Evolutionary conservation across 305 asterid species (phyloP).

Genomic region (Fraxinus velutina): DNA sequence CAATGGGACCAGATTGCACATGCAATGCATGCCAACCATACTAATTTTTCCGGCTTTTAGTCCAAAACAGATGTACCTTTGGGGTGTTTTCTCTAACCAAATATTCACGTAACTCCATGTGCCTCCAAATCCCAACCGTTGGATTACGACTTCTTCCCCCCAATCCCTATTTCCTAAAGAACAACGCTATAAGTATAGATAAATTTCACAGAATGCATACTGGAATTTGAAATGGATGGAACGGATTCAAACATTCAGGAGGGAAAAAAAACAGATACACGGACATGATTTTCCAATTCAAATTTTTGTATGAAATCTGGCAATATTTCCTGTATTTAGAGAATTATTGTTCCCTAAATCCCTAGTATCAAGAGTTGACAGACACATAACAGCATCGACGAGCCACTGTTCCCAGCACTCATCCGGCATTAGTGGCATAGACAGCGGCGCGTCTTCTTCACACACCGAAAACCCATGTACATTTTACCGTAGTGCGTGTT

Average conservation of each 20-base stretch:
- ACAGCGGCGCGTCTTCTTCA: conserved; percentile 29
- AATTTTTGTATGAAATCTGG: too few relatives aligned
- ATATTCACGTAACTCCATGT: background rate
- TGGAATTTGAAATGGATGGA: too few relatives aligned
- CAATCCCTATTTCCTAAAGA: background rate
- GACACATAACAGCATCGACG: conserved; percentile 18
- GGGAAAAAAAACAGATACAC: too few relatives aligned
- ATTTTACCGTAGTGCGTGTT: background rate
- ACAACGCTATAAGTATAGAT: too few relatives aligned
- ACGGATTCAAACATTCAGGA: too few relatives aligned
- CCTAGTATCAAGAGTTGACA: background rate
- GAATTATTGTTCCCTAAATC: background rate
- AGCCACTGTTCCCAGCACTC: conserved; percentile 30
- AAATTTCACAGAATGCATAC: too few relatives aligned
- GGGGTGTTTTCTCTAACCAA: background rate
- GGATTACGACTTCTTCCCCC: background rate
- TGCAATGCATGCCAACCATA: background rate
- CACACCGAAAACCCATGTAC: background rate
- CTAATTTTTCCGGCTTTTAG: background rate
- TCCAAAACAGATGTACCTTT: background rate
- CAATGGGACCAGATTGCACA: conserved; percentile 2
- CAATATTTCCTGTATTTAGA: too few relatives aligned
- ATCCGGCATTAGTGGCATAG: conserved; percentile 32
- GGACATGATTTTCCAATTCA: too few relatives aligned
- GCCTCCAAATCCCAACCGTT: background rate